These are phyloP conservation scores for Chaetomium cochliodes DNA, from an alignment of 495 filamentous ascomycete species.

Conservation along the genomic window DNA sequence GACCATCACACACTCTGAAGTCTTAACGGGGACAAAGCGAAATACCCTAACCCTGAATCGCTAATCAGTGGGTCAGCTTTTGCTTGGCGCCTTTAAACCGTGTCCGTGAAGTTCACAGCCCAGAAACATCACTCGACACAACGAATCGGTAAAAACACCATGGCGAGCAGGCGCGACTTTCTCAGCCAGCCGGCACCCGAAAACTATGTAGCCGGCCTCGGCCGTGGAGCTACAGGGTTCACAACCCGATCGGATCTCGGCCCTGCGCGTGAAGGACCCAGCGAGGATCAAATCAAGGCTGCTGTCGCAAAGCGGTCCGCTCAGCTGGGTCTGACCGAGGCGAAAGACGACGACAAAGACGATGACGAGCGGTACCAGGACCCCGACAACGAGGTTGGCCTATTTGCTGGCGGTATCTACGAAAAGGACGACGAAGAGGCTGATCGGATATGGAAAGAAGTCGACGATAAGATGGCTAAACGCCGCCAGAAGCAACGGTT, in stretches of 20 bases:
- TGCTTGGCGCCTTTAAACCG: not conserved
- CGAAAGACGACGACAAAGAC: constrained; percentile 82
- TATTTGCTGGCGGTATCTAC: constrained; percentile 91
- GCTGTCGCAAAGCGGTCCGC: constrained; percentile 89
- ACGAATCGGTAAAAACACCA: constrained; percentile 32
- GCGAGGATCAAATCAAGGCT: constrained; percentile 97
- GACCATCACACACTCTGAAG: no score
- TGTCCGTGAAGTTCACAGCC: not conserved
- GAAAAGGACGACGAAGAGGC: constrained; percentile 97
- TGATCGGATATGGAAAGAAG: constrained; percentile 88
- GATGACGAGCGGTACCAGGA: constrained; percentile 91
- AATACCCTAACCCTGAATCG: not conserved
- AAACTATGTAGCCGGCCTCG: constrained; percentile 97
- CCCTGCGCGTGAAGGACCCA: constrained; percentile 93
- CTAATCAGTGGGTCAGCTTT: not conserved
- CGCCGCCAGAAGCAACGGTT: constrained; percentile 86
- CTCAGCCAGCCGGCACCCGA: constrained; percentile 87
- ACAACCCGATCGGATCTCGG: constrained; percentile 96
- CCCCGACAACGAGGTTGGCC: constrained; percentile 92
- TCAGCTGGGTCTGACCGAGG: constrained; percentile 66
- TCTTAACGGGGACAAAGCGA: no score
- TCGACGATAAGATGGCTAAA: constrained; percentile 95
- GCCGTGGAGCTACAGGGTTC: constrained; percentile 96
- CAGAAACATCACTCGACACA: not conserved
- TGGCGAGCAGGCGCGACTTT: constrained; percentile 86